Evolutionary conservation across 352 stramenopile species (phyloP).

Genomic region (Phytophthora macrochlamydospora): DNA sequence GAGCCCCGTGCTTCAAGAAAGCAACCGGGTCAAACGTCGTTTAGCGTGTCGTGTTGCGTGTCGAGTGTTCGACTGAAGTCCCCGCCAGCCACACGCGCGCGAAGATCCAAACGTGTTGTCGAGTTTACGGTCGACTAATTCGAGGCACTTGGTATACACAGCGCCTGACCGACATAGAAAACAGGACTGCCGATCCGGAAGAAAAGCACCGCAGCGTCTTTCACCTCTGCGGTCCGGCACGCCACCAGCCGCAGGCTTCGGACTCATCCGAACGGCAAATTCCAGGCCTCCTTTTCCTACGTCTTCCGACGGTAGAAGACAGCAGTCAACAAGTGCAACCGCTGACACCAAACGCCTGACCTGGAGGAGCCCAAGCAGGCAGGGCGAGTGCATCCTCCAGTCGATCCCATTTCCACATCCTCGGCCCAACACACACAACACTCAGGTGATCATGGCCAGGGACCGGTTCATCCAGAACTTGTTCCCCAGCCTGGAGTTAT

Average conservation of each 20-base stretch:
- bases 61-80: neutral
- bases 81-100: slow-evolving; percentile 9
- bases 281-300: slow-evolving; percentile 16
- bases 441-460: slow-evolving; percentile 24
- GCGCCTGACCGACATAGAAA: slow-evolving; percentile 10
- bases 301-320: slow-evolving; percentile 14
- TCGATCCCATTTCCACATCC: slow-evolving; percentile 21
- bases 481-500: slow-evolving; percentile 30
- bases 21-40: neutral
- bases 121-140: slow-evolving; percentile 23
- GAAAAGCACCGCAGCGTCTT: slow-evolving; percentile 19
- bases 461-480: slow-evolving; percentile 34
- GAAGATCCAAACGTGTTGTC: slow-evolving; percentile 1
- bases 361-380: slow-evolving; percentile 7
- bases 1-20: neutral
- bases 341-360: too few species aligned
- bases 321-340: neutral
- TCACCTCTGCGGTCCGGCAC: slow-evolving; percentile 21
- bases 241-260: slow-evolving; percentile 11
- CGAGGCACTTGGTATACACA: neutral
- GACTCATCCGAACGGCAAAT: slow-evolving; percentile 23
- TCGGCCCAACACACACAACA: neutral
- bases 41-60: neutral
- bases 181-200: slow-evolving; percentile 21
- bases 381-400: slow-evolving; percentile 1